Evolutionary conservation across 306 rosid species (phyloP), one percentile per base, ranked within the genome.

Genomic region (Hylodesmum podocarpum): DNA sequence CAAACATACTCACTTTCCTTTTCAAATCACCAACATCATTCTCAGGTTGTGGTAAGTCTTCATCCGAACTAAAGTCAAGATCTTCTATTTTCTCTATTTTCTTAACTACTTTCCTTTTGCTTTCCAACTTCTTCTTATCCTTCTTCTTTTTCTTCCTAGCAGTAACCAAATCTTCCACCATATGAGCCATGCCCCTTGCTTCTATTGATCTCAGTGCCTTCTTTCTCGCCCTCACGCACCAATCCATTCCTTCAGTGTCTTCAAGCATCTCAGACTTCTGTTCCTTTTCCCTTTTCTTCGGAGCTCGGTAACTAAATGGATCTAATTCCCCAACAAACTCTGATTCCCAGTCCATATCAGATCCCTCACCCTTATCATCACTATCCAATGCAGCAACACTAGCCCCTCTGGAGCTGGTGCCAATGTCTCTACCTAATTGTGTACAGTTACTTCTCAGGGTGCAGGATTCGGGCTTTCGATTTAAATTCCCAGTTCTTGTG

Each of bases 201-300:
- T 90, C 87, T 72, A 92, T 89, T 12, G 90, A 83, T 43, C 83
- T 81, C 34, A 95, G 85, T 1, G 98, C 97, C 51, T 83, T 64
- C 82, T 85, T 82, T 80, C 97, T 88, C 16, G 98, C 97, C 70
- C 90, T 87, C 80, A 80, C 71, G 54, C 97, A 90, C 98, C 98
- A 95, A 66, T 89, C 98, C 97, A 90, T 92, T 67, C 82, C 89
- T 27, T 86, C 90, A 31, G 81, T 77, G 16, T 85, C 95, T 44
- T 90, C 82, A 73, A 88, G 80, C 73, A 90, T n/a, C 82, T 65
- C 79, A 7, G 89, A 84, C 21, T 29, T 78, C 58, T 81, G 84
- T 33, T 77, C 84, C 61, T 85, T 87, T 28, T 44, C 90, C 75
- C 78, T 87, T 81, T 89, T 91, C 79, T 80, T 83, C 14, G 96